Conservation (phyloP, 2,329 filamentous ascomycete species). For the Nemania sp. region DNA sequence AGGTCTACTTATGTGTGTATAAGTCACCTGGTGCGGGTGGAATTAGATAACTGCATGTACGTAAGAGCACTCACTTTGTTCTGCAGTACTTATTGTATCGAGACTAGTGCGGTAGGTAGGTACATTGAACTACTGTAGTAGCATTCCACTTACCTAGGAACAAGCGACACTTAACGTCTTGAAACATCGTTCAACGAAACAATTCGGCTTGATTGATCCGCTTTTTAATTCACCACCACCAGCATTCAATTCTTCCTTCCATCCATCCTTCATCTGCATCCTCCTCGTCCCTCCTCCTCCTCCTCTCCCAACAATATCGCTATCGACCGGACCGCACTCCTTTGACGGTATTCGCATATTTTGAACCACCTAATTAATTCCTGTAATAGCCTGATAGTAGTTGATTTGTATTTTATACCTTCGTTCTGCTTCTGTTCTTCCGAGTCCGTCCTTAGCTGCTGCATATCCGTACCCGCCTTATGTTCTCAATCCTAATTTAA, state of each 20-base stretch:
- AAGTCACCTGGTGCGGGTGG: too few species aligned
- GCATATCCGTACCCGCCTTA: constrained; percentile 10
- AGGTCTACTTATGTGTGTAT: too few species aligned
- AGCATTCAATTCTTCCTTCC: constrained; percentile 13
- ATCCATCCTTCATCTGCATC: constrained; percentile 21
- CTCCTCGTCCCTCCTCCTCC: background rate
- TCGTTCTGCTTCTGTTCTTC: constrained; percentile 21
- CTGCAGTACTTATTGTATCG: too few species aligned
- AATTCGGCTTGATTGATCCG: constrained; percentile 2
- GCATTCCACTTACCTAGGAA: background rate
- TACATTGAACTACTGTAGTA: too few species aligned
- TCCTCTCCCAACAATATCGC: constrained; percentile 10
- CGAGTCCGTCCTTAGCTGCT: background rate
- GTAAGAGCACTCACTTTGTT: too few species aligned
- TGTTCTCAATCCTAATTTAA: constrained; percentile 25
- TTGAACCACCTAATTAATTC: constrained; percentile 6
- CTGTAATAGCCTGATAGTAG: constrained; percentile 28
- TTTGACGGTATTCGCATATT: constrained; percentile 21
- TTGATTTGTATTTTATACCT: constrained; percentile 28
- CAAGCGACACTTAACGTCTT: background rate
- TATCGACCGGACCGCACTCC: constrained; percentile 18
- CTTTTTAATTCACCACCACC: constrained; percentile 23
- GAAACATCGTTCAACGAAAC: background rate
- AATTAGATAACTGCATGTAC: too few species aligned
- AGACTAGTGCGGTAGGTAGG: too few species aligned